Evolutionary conservation across 345 rosid genomes (phyloP), one percentile per base, ranked within the genome.

Genomic region (Atalantia buxifolia): DNA sequence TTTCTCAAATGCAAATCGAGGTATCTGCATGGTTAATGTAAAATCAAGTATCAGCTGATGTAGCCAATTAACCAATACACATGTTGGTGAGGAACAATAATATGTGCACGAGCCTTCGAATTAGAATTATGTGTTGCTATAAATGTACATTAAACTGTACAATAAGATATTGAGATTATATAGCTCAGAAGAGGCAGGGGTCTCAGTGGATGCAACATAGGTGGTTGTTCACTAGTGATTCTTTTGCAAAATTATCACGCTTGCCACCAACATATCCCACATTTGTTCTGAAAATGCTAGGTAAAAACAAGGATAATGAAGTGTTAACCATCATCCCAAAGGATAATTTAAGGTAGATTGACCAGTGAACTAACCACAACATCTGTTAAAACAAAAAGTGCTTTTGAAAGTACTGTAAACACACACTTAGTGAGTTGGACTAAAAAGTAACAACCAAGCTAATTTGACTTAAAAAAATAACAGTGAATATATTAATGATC

Each of bases 1-100:
- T 85, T 96, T 96, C 88, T 96, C 99, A 80, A 96, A 96, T 62
- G 99, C 99, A 85, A 94, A 96, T 62, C 98, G 79, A 22, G 97
- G 99, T 65, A 96, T 96, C 99, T 96, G 90, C 90, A 84, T 21
- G 45, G 69, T 60, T 33, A 30, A 62, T 6, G 42, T 60, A 64
- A 9, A 45, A 24, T 69, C 19, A 19, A 57, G 22, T 27, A 40
- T 60, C 21, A 42, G 50, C 68, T 35, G 22, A 59, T 16, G 67
- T 48, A 6, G 38, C n/a, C n/a, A n/a, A 40, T 5, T 7, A 75
- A 73, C 53, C 59, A 57, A 72, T 16, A 65, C 3, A 66, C 16
- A 16, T 57, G 71, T 56, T 48, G 33, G 22, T 63, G 31, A 42
- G 18, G 55, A 3, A 63, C 14, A 84, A 72, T 14, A 59, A 69